Conservation (phyloP, 306 rosid species). For the Quercus gilva region DNA sequence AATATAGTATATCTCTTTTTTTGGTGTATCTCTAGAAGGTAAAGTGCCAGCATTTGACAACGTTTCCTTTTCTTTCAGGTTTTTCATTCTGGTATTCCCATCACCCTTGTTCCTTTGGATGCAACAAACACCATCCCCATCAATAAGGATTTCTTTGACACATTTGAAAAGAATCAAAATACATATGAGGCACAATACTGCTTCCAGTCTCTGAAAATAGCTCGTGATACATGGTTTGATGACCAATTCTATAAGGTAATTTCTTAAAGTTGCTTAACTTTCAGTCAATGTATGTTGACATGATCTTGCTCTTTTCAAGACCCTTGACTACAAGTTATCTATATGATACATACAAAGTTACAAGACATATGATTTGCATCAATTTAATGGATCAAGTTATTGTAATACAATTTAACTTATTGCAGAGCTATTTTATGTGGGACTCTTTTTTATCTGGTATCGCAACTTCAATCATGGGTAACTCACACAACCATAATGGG, state of each 20-base stretch:
- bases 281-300: not conserved
- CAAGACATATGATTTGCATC: too few species aligned
- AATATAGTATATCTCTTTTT: not conserved
- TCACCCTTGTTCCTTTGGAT: slow-evolving; percentile 88
- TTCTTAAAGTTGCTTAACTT: not conserved
- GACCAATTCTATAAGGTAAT: slow-evolving; percentile 61
- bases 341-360: too few species aligned
- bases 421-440: slow-evolving; percentile 91
- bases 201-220: slow-evolving; percentile 78
- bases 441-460: slow-evolving; percentile 80
- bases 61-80: slow-evolving; percentile 41
- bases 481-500: slow-evolving; percentile 40
- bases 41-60: slow-evolving; percentile 6
- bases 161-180: slow-evolving; percentile 56
- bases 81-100: slow-evolving; percentile 88
- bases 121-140: slow-evolving; percentile 90
- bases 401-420: not conserved
- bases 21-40: not conserved
- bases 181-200: slow-evolving; percentile 81
- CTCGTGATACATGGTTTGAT: slow-evolving; percentile 79
- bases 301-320: not conserved
- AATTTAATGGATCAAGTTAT: too few species aligned
- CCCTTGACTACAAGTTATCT: not conserved
- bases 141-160: slow-evolving; percentile 52
- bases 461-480: slow-evolving; percentile 74